These are phyloP conservation scores for Ambispora gerdemannii DNA, from an alignment of 192 early-diverging fungal genomes.

Conservation along the genomic window DNA sequence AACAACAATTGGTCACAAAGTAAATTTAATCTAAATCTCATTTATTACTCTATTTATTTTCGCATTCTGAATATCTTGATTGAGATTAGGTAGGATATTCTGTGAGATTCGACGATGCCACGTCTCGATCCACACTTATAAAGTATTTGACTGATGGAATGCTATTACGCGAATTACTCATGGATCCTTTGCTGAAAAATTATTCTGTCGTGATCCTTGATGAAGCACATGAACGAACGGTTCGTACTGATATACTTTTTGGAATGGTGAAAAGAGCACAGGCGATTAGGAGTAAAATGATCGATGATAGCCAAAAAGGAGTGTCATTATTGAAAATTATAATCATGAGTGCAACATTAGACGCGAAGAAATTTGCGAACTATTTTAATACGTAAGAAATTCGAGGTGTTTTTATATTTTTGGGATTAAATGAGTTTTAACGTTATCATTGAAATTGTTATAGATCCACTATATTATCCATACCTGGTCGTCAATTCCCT, in stretches of 20 bases:
- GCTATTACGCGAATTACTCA: conserved; percentile 85
- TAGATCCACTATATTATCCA: conserved; percentile 77
- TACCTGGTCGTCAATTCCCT: conserved; percentile 88
- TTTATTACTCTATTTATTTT: not conserved
- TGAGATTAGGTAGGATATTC: conserved; percentile 79
- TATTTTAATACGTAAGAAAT: conserved; percentile 78
- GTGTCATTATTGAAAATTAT: conserved; percentile 78
- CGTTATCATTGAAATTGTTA: too few species aligned
- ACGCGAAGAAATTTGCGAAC: conserved; percentile 86
- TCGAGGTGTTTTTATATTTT: conserved; percentile 17
- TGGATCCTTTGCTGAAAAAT: conserved; percentile 68
- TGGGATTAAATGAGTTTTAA: too few species aligned
- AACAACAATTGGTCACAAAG: conserved; percentile 55
- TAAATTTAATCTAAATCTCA: conserved; percentile 11
- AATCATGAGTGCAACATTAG: conserved; percentile 95
- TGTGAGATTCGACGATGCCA: conserved; percentile 94
- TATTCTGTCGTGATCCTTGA: conserved; percentile 93
- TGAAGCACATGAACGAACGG: conserved; percentile 96
- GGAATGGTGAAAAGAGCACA: conserved; percentile 92
- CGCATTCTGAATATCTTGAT: not conserved
- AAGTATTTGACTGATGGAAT: conserved; percentile 98
- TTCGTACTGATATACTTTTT: conserved; percentile 95
- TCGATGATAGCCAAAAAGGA: conserved; percentile 37
- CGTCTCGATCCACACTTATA: conserved; percentile 71
- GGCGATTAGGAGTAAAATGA: conserved; percentile 53